phyloP scores from a whole-genome alignment of 2,329 filamentous ascomycete species.

The Arthrobotrys conoides region DNA sequence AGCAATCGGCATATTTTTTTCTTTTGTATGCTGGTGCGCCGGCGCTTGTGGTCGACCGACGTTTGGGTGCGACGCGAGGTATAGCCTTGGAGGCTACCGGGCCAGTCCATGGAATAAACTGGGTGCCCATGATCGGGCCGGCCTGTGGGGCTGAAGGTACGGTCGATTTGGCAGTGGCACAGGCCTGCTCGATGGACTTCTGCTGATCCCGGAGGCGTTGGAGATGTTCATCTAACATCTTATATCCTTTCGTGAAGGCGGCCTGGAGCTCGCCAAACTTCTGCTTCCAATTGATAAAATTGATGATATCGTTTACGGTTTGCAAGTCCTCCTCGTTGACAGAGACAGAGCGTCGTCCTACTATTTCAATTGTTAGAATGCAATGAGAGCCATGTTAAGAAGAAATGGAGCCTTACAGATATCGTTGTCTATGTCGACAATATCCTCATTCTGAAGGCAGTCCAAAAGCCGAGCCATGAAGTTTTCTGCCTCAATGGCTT shows the following conservation, averaged over 20 bases:
- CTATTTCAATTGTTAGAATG: slow-evolving; percentile 4
- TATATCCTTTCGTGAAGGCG: slow-evolving; percentile 3
- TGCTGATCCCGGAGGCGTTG: background rate
- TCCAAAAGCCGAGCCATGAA: slow-evolving; percentile 4
- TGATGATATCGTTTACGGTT: background rate
- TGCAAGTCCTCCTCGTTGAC: background rate
- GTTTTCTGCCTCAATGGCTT: slow-evolving; percentile 6
- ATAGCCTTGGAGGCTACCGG: background rate
- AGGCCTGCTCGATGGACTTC: background rate
- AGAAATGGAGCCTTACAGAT: background rate
- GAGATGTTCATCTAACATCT: slow-evolving; percentile 5
- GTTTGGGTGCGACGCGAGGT: no score
- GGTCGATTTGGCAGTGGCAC: background rate
- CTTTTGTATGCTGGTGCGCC: no score
- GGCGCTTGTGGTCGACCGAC: no score
- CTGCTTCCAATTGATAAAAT: background rate
- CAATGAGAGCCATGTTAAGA: background rate
- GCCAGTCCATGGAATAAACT: background rate
- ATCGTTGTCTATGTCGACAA: background rate
- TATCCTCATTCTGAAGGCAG: background rate
- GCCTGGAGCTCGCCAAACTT: slow-evolving; percentile 2
- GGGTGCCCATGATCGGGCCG: background rate
- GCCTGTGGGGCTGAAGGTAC: background rate
- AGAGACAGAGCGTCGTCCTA: background rate
- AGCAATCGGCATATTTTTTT: background rate